Conservation (phyloP, 306 rosid genomes). For the Hippophae gyantsensis region DNA sequence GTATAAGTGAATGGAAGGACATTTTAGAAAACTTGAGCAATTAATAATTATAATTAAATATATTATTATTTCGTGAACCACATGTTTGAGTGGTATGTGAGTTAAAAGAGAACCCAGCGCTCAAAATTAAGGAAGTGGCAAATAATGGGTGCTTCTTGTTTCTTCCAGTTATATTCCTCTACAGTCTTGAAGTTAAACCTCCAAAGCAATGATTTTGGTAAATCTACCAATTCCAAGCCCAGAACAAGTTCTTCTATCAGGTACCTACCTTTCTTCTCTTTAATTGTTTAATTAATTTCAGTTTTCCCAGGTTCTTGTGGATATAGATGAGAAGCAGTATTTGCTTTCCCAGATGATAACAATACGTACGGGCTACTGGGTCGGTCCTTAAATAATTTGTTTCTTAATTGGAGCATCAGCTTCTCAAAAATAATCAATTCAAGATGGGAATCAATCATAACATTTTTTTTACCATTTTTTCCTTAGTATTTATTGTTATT, state of each 20-base stretch:
- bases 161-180: slow-evolving; percentile 23
- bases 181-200: slow-evolving; percentile 22
- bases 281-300: not conserved
- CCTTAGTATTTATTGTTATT: not conserved
- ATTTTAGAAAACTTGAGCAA: no score
- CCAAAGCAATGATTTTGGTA: slow-evolving; percentile 19
- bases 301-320: slow-evolving; percentile 1
- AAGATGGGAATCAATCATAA: not conserved
- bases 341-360: slow-evolving; percentile 2
- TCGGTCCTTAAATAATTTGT: slow-evolving; percentile 1
- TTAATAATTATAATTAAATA: no score
- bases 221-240: slow-evolving; percentile 19
- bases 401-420: not conserved
- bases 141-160: slow-evolving; percentile 28
- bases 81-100: no score
- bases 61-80: no score
- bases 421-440: not conserved
- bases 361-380: slow-evolving; percentile 1
- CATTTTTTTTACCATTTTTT: not conserved
- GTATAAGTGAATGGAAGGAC: no score
- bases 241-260: slow-evolving; percentile 33
- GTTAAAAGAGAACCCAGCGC: no score
- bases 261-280: slow-evolving; percentile 19
- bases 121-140: no score
- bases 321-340: not conserved